Evolutionary conservation across 2,329 filamentous ascomycete species (phyloP).

Genomic region (Microsporum audouinii): DNA sequence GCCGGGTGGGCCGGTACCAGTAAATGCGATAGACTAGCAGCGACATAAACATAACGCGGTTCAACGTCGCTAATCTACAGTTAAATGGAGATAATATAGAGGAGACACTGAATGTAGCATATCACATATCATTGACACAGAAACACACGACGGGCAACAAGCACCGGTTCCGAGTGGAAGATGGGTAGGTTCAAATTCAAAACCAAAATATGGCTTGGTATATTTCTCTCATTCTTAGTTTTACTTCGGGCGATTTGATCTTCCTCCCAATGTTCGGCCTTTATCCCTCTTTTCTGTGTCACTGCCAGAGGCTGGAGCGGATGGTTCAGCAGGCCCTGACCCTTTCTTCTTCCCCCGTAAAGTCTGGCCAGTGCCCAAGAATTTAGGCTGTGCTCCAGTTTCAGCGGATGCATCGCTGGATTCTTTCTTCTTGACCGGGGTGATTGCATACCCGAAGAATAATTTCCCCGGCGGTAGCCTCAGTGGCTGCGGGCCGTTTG

Average conservation of each 20-base stretch:
- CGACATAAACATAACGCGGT: no score
- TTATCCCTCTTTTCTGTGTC: slow-evolving; percentile 21
- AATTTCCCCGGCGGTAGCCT: slow-evolving; percentile 77
- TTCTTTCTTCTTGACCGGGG: slow-evolving; percentile 68
- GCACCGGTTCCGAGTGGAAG: neutral
- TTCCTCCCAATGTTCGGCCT: slow-evolving; percentile 2
- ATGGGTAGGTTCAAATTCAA: neutral
- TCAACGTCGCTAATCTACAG: no score
- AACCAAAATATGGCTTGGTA: neutral
- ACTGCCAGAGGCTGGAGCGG: slow-evolving; percentile 29
- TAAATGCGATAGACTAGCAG: no score
- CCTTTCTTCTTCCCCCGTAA: slow-evolving; percentile 57
- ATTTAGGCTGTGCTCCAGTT: slow-evolving; percentile 58
- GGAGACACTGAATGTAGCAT: no score
- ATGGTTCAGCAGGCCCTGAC: slow-evolving; percentile 11
- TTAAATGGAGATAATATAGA: no score
- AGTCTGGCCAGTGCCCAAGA: slow-evolving; percentile 75
- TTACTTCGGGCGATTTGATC: neutral
- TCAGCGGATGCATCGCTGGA: slow-evolving; percentile 44
- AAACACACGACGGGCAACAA: neutral
- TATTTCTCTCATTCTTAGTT: neutral
- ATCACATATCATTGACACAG: no score
- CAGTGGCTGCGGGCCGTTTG: slow-evolving; percentile 75
- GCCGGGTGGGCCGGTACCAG: no score
- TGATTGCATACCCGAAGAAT: slow-evolving; percentile 93